Percentiles rank a stretch among this genome's conserved stretches.
phyloP scores from a whole-genome alignment of 1,284 basidiomycete species.

The Rhodotorula sp. region DNA sequence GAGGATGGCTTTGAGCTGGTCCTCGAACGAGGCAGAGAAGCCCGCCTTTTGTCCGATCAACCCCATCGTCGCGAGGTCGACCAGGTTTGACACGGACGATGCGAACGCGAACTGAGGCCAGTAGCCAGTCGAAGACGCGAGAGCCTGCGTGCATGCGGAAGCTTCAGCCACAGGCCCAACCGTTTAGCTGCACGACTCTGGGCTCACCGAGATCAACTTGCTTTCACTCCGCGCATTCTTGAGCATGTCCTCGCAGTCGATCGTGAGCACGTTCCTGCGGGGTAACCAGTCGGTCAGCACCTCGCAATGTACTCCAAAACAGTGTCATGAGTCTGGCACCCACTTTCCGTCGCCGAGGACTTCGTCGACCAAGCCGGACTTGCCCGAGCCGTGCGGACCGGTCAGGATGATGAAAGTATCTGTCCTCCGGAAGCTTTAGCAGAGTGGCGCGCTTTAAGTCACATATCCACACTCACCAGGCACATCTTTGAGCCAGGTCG shows the following conservation, averaged over 20 bases:
- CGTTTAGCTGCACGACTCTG: too few species aligned
- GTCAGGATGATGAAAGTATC: conserved; percentile 67
- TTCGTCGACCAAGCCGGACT: conserved; percentile 66
- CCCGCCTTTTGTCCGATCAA: conserved; percentile 96
- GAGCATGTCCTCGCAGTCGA: conserved; percentile 77
- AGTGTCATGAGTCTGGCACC: background rate
- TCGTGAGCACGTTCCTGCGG: conserved; percentile 64
- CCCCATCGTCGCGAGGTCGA: conserved; percentile 89
- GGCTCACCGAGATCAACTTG: conserved; percentile 58
- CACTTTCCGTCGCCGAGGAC: conserved; percentile 48
- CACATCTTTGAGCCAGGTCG: conserved; percentile 68
- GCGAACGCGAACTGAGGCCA: conserved; percentile 77
- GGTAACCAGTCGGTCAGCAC: background rate
- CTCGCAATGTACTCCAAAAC: background rate
- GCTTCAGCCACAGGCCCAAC: background rate
- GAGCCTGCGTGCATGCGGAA: background rate
- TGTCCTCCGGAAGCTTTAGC: conserved; percentile 47
- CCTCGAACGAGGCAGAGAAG: conserved; percentile 74
- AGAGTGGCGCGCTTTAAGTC: background rate
- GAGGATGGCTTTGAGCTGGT: conserved; percentile 84
- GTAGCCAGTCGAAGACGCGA: conserved; percentile 55
- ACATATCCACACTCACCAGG: conserved; percentile 57
- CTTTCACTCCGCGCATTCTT: conserved; percentile 68
- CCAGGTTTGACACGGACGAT: conserved; percentile 70
- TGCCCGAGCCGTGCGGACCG: conserved; percentile 89